Conservation (phyloP, 2,329 filamentous ascomycete genomes). For the Penicillium sp. region DNA sequence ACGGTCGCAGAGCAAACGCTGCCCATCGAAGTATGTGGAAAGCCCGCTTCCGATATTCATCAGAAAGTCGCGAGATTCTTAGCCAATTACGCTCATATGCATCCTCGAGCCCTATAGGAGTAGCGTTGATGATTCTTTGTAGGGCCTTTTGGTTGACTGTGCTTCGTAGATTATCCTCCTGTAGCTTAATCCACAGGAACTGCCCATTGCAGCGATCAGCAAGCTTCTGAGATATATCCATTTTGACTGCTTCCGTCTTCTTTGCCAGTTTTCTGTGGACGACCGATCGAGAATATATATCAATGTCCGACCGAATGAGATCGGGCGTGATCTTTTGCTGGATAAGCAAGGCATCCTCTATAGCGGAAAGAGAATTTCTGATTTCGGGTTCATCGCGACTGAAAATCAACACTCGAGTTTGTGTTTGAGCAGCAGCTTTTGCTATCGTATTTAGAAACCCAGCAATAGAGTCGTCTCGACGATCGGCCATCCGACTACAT, state of each 20-base stretch:
- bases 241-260: background rate
- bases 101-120: background rate
- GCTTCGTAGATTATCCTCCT: background rate
- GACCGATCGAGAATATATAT: background rate
- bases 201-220: constrained; percentile 7
- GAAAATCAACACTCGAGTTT: constrained; percentile 5
- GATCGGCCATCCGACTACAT: background rate
- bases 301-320: background rate
- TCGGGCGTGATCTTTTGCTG: constrained; percentile 1
- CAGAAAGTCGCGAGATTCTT: background rate
- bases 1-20: constrained; percentile 4
- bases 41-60: background rate
- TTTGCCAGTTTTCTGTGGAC: constrained; percentile 1
- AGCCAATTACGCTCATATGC: constrained; percentile 6
- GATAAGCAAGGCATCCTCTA: background rate
- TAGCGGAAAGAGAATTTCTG: background rate
- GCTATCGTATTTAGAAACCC: background rate
- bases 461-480: background rate
- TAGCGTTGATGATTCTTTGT: constrained; percentile 2
- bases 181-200: constrained; percentile 8
- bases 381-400: constrained; percentile 10
- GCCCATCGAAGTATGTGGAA: constrained; percentile 5
- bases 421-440: background rate
- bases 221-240: background rate
- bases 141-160: constrained; percentile 1